Evolutionary conservation across 192 early-diverging fungal genomes (phyloP).

Genomic region (Podila clonocystis): DNA sequence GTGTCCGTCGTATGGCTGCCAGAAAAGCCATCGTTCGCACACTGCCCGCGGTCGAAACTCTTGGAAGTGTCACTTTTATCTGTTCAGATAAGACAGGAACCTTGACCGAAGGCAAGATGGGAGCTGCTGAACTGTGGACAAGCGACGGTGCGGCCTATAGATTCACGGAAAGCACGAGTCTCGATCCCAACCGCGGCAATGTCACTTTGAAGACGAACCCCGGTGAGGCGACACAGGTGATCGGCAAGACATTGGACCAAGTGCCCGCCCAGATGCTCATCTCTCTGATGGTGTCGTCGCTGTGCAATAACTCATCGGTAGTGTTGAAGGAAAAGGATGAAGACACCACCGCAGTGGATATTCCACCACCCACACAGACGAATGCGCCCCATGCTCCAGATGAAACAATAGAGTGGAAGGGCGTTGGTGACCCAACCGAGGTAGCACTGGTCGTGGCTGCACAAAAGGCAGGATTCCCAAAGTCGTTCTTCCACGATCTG

Average conservation of each 20-base stretch:
- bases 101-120: constrained; percentile 98
- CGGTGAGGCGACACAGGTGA: constrained; percentile 36
- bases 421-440: constrained; percentile 95
- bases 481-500: constrained; percentile 67
- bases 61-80: constrained; percentile 95
- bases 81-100: constrained; percentile 99
- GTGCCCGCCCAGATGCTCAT: constrained; percentile 63
- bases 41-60: constrained; percentile 92
- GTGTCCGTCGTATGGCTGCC: constrained; percentile 93
- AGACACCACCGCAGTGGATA: neutral
- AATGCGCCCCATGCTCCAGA: neutral
- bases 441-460: constrained; percentile 90
- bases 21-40: constrained; percentile 92
- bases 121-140: constrained; percentile 85
- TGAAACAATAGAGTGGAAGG: constrained; percentile 64
- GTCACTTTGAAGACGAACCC: constrained; percentile 39
- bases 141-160: constrained; percentile 70
- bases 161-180: constrained; percentile 69
- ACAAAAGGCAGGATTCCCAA: constrained; percentile 81
- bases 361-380: neutral
- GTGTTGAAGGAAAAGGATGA: constrained; percentile 61
- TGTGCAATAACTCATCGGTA: constrained; percentile 91
- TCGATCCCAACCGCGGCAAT: constrained; percentile 60
- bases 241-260: constrained; percentile 55
- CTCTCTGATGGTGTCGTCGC: constrained; percentile 76